These are phyloP conservation scores for Myxozyma nipponensis DNA, from an alignment of 805 yeast genomes.

Conservation along the genomic window DNA sequence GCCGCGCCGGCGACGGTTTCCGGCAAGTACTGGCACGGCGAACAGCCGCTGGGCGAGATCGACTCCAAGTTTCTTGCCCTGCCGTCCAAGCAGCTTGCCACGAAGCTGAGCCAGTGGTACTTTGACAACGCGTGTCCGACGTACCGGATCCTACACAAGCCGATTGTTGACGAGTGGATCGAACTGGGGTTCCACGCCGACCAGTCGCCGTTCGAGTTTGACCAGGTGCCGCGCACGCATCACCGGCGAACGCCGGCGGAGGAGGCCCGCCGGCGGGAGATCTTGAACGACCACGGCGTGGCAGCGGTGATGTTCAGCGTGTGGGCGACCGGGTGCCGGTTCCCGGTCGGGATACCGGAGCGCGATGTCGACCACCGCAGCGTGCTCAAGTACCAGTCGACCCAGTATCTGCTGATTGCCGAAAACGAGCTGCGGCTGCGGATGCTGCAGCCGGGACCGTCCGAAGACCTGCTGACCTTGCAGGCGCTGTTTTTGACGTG, in stretches of 20 bases:
- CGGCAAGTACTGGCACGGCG: constrained; percentile 9
- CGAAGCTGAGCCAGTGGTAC: constrained; percentile 14
- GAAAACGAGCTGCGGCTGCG: constrained; percentile 12
- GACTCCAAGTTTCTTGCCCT: constrained; percentile 17
- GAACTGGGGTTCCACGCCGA: constrained; percentile 22
- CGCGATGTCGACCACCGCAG: background rate
- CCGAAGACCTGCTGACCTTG: constrained; percentile 10
- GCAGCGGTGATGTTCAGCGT: constrained; percentile 18
- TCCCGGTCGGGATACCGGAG: constrained; percentile 9
- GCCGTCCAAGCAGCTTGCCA: constrained; percentile 17
- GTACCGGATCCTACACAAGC: constrained; percentile 22
- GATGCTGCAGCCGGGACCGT: background rate
- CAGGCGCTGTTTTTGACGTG: constrained; percentile 22
- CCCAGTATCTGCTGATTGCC: constrained; percentile 14
- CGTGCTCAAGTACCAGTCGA: constrained; percentile 7
- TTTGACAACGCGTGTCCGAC: constrained; percentile 24
- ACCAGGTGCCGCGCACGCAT: background rate
- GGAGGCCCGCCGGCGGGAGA: constrained; percentile 3
- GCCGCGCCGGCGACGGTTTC: background rate
- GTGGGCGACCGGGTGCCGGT: constrained; percentile 21
- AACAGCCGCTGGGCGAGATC: constrained; percentile 4
- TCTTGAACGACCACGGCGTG: constrained; percentile 10
- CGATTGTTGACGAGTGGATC: constrained; percentile 20
- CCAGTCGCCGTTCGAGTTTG: constrained; percentile 1
- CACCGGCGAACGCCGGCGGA: background rate